Percentiles rank a stretch among this genome's conserved stretches.
Evolutionary conservation across 1,284 basidiomycete genomes (phyloP).

Genomic region (Xanthoconium separans): DNA sequence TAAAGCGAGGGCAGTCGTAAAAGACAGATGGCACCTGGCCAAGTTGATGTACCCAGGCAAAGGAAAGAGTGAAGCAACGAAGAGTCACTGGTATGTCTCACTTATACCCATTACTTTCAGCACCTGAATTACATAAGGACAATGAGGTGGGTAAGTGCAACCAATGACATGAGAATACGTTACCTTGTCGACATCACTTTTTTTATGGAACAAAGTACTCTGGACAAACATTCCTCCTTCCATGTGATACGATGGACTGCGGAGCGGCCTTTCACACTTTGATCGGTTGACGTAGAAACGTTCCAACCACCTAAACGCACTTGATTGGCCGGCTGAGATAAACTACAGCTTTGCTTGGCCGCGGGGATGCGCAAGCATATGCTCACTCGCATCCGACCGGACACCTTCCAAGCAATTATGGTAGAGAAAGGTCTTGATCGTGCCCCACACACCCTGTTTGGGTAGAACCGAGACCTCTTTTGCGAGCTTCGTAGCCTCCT

Average conservation of each 20-base stretch:
- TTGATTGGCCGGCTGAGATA: neutral
- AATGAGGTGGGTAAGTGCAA: neutral
- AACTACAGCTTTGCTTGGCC: constrained; percentile 38
- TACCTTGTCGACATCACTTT: constrained; percentile 23
- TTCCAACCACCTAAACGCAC: constrained; percentile 6
- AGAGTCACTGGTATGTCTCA: constrained; percentile 6
- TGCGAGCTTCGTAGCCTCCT: constrained; percentile 59
- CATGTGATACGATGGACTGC: neutral
- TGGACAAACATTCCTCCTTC: neutral
- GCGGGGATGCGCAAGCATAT: constrained; percentile 5
- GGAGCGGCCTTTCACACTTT: constrained; percentile 3
- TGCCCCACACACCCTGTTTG: constrained; percentile 59
- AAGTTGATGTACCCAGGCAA: constrained; percentile 5
- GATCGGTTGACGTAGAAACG: constrained; percentile 8
- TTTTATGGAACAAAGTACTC: constrained; percentile 6
- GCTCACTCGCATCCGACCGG: constrained; percentile 32
- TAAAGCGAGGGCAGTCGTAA: constrained; percentile 5
- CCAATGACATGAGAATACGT: constrained; percentile 12
- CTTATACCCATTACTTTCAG: too few relatives aligned
- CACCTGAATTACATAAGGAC: constrained; percentile 18
- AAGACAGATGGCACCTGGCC: constrained; percentile 24
- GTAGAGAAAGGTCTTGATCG: constrained; percentile 58
- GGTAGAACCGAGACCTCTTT: constrained; percentile 49
- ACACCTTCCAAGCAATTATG: constrained; percentile 44
- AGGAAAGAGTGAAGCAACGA: constrained; percentile 8